These are phyloP conservation scores for Hygrophila difformis DNA, from an alignment of 257 asterid species.

Conservation along the genomic window DNA sequence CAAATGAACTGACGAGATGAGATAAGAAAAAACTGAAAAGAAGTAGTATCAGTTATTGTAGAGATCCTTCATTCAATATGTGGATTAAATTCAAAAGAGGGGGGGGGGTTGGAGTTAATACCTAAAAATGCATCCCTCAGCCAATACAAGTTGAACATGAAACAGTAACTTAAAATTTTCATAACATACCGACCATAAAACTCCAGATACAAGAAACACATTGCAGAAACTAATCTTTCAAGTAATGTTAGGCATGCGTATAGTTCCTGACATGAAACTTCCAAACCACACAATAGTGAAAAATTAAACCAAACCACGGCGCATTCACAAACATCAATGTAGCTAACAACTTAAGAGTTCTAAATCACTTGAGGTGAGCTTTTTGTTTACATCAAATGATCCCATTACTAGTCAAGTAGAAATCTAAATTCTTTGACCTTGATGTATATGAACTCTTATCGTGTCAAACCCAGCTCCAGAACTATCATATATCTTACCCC, in stretches of 20 bases:
- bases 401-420: neutral
- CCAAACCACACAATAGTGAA: neutral
- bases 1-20: neutral
- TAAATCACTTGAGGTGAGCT: neutral
- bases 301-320: neutral
- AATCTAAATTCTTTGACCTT: neutral
- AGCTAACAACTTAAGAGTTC: neutral
- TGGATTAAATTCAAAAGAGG: too few relatives aligned
- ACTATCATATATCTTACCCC: too few relatives aligned
- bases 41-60: too few relatives aligned
- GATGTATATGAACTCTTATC: neutral
- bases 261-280: neutral
- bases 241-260: neutral
- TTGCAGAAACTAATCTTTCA: neutral
- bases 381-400: neutral
- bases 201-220: neutral
- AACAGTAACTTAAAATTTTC: too few relatives aligned
- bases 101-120: too few relatives aligned
- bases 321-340: neutral
- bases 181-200: neutral
- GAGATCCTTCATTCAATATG: too few relatives aligned
- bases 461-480: neutral
- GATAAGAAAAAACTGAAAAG: too few relatives aligned
- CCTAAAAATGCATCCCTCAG: neutral
- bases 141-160: slow-evolving; percentile 6